Evolutionary conservation across 257 asterid genomes (phyloP).

Genomic region (Scutellaria minor): DNA sequence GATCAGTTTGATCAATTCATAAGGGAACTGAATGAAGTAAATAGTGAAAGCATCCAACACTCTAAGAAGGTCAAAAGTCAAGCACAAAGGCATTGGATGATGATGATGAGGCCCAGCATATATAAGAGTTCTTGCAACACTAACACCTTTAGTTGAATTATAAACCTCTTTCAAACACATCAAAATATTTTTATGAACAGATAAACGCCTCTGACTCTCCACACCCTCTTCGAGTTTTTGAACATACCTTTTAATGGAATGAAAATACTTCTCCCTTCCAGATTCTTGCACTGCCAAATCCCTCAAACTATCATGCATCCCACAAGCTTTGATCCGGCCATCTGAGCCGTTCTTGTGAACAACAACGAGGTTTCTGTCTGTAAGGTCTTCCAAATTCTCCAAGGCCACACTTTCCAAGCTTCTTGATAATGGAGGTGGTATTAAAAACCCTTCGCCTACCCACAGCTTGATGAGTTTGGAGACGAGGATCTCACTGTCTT

Average conservation of each 20-base stretch:
- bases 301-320: constrained; percentile 43
- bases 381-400: constrained; percentile 24
- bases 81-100: constrained; percentile 35
- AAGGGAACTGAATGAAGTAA: constrained; percentile 44
- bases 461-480: constrained; percentile 38
- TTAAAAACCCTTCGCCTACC: constrained; percentile 49
- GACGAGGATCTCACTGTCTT: constrained; percentile 44
- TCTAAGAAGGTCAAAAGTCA: constrained; percentile 41
- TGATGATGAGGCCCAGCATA: constrained; percentile 43
- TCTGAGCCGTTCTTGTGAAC: constrained; percentile 31
- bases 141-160: constrained; percentile 1
- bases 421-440: neutral
- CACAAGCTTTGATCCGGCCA: constrained; percentile 31
- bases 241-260: constrained; percentile 21
- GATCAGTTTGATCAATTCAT: constrained; percentile 32
- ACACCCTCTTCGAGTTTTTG: neutral
- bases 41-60: constrained; percentile 48
- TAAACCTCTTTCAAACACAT: constrained; percentile 43
- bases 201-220: constrained; percentile 32
- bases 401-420: constrained; percentile 15
- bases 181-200: constrained; percentile 41
- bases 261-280: constrained; percentile 36
- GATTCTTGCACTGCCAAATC: constrained; percentile 40
- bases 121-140: constrained; percentile 36
- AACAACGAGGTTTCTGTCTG: constrained; percentile 35